Conservation (phyloP, 1,139 yeast species). For the Blastobotrys ciferrii region DNA sequence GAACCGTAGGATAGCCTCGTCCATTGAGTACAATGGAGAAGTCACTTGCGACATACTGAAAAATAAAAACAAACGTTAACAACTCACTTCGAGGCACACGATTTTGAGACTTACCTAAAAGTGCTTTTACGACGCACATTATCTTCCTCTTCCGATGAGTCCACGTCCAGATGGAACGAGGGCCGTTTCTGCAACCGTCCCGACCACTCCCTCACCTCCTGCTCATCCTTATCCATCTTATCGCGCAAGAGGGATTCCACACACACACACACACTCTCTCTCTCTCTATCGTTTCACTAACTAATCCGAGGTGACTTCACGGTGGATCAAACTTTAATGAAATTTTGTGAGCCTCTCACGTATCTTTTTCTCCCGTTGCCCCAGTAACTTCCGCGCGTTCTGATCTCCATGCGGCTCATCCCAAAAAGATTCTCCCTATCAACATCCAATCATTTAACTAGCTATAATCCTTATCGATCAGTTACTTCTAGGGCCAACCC, state of each 20-base stretch:
- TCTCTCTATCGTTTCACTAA: not conserved
- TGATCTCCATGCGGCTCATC: not conserved
- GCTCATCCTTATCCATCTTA: conserved; percentile 11
- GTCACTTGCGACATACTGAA: conserved; percentile 5
- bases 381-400: not conserved
- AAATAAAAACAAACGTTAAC: not conserved
- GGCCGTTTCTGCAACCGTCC: conserved; percentile 16
- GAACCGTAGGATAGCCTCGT: conserved; percentile 45
- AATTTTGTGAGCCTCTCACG: not conserved
- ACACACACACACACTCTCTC: no score
- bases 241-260: not conserved
- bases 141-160: conserved; percentile 21
- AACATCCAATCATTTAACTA: no score
- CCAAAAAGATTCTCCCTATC: no score
- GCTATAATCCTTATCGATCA: no score
- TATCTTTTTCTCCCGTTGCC: not conserved
- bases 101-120: not conserved
- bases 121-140: conserved; percentile 3
- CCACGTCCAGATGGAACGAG: conserved; percentile 22
- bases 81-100: conserved; percentile 1
- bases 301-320: not conserved
- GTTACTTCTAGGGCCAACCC: no score
- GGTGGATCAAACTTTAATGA: not conserved
- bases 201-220: not conserved
- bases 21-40: conserved; percentile 10